Evolutionary conservation across 2,329 filamentous ascomycete species (phyloP).

Genomic region (Rhexocercosporidium sp.): DNA sequence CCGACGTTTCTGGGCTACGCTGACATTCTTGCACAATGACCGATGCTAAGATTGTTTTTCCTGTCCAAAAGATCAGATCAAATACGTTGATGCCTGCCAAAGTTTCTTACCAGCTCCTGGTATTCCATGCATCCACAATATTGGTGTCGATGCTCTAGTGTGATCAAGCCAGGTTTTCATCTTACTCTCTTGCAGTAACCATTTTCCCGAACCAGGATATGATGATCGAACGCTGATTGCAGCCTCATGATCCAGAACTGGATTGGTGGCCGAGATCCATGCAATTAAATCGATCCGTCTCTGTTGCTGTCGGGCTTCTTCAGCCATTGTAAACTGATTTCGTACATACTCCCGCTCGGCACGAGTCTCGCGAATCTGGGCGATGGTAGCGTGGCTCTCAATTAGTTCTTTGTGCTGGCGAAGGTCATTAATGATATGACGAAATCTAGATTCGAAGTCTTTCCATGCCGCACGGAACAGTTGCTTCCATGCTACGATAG

Average conservation of each 20-base stretch:
- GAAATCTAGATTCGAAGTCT: constrained; percentile 39
- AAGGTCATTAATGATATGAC: constrained; percentile 41
- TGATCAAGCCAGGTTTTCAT: constrained; percentile 29
- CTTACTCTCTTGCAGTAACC: constrained; percentile 39
- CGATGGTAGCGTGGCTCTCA: constrained; percentile 39
- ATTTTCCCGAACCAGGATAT: constrained; percentile 38
- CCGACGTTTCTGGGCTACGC: constrained; percentile 3
- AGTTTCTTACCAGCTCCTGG: constrained; percentile 46
- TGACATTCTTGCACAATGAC: constrained; percentile 44
- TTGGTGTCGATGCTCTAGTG: constrained; percentile 29
- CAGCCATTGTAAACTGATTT: constrained; percentile 29
- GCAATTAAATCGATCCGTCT: constrained; percentile 25
- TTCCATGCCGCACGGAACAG: constrained; percentile 44
- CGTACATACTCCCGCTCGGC: constrained; percentile 27
- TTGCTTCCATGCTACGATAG: constrained; percentile 40
- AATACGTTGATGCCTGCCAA: too few species aligned
- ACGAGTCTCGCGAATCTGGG: constrained; percentile 38
- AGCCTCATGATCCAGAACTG: constrained; percentile 34
- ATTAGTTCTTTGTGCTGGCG: constrained; percentile 39
- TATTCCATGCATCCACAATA: constrained; percentile 48
- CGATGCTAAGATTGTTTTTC: constrained; percentile 48
- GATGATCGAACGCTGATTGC: constrained; percentile 22
- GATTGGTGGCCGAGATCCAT: constrained; percentile 33
- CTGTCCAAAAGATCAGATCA: constrained; percentile 29
- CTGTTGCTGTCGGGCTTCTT: constrained; percentile 27